Conservation (phyloP, 2,329 filamentous ascomycete species). For the Diplodia intermedia region DNA sequence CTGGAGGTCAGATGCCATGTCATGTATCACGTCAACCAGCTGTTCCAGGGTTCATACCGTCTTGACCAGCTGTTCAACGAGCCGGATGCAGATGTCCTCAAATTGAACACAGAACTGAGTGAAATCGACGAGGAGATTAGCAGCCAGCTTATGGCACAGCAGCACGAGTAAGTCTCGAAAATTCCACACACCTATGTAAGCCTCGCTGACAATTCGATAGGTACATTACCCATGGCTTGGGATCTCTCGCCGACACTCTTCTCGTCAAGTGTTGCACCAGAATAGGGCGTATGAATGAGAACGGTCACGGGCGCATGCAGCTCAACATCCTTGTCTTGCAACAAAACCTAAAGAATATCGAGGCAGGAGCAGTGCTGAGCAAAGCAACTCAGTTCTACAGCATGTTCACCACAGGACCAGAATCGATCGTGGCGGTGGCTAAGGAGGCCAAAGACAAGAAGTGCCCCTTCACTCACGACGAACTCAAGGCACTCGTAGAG, state of each 20-base stretch:
- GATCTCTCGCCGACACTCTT: conserved; percentile 37
- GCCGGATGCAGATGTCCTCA: conserved; percentile 80
- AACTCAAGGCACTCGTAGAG: conserved; percentile 52
- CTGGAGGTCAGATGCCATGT: conserved; percentile 87
- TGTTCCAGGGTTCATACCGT: conserved; percentile 56
- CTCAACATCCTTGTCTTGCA: conserved; percentile 94
- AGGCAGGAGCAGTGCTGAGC: conserved; percentile 70
- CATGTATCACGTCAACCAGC: conserved; percentile 75
- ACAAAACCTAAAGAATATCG: conserved; percentile 95
- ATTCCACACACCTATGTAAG: neutral
- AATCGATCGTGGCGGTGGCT: conserved; percentile 69
- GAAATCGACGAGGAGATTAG: conserved; percentile 83
- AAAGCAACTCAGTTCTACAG: conserved; percentile 72
- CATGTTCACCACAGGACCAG: conserved; percentile 70
- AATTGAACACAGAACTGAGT: conserved; percentile 83
- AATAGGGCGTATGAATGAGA: conserved; percentile 64
- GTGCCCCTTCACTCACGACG: conserved; percentile 47
- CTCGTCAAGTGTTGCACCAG: conserved; percentile 35
- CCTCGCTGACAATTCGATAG: conserved; percentile 49
- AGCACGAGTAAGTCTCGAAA: conserved; percentile 51
- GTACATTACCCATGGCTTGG: conserved; percentile 28
- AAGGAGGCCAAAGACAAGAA: conserved; percentile 52
- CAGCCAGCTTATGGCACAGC: conserved; percentile 72
- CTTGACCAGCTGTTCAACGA: conserved; percentile 75
- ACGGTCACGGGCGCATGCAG: conserved; percentile 85